These are phyloP conservation scores for Coemansia sp. DNA, from an alignment of 192 early-diverging fungal species.

Conservation along the genomic window DNA sequence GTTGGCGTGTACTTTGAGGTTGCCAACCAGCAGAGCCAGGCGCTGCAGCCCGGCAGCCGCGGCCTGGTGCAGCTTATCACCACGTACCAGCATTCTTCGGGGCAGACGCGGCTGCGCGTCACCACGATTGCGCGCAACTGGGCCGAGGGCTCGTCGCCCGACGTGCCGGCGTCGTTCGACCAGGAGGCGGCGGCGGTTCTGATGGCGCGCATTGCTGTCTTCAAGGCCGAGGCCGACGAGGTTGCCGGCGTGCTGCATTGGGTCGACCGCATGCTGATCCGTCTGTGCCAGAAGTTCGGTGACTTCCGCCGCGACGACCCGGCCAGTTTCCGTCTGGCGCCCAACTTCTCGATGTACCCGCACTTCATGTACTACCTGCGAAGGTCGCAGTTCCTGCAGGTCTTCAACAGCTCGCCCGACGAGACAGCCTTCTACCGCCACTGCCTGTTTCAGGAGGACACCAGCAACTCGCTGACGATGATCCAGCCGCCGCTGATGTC, in stretches of 20 bases:
- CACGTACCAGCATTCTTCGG: slow-evolving; percentile 92
- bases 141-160: slow-evolving; percentile 79
- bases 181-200: slow-evolving; percentile 97
- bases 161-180: slow-evolving; percentile 91
- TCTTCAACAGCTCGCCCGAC: slow-evolving; percentile 99
- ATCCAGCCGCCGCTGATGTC: slow-evolving; percentile 97
- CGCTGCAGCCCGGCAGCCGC: slow-evolving; percentile 75
- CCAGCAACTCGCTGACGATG: slow-evolving; percentile 97
- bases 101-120: slow-evolving; percentile 86
- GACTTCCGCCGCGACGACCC: slow-evolving; percentile 97
- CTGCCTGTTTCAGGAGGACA: slow-evolving; percentile 92
- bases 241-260: slow-evolving; percentile 94
- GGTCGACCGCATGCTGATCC: slow-evolving; percentile 98
- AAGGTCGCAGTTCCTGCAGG: slow-evolving; percentile 94
- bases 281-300: slow-evolving; percentile 96
- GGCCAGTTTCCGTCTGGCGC: slow-evolving; percentile 80
- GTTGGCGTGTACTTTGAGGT: slow-evolving; percentile 96
- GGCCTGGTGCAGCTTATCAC: slow-evolving; percentile 96
- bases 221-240: slow-evolving; percentile 97
- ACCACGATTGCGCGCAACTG: slow-evolving; percentile 91
- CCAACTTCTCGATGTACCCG: slow-evolving; percentile 98
- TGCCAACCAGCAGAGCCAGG: slow-evolving; percentile 80
- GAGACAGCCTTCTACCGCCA: slow-evolving; percentile 89
- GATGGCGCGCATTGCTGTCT: slow-evolving; percentile 95
- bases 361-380: slow-evolving; percentile 99